phyloP scores from a whole-genome alignment of 129 eudicot species.

The Oenanthe sinensis region DNA sequence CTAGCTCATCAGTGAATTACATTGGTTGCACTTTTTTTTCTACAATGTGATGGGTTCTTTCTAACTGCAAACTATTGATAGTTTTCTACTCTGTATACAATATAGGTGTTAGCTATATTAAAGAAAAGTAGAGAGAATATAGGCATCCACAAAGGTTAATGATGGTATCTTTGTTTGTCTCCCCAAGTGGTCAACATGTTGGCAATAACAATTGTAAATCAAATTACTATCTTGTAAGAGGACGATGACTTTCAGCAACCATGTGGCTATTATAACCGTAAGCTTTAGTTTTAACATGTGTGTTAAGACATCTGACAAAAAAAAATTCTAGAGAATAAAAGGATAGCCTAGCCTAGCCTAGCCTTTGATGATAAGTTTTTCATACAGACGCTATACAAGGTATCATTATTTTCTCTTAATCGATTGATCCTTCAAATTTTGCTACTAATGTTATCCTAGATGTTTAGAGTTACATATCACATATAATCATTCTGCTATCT shows the following conservation, averaged over 20 bases:
- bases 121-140: conserved; percentile 59
- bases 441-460: too few species aligned
- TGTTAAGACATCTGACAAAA: neutral
- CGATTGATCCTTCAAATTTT: too few species aligned
- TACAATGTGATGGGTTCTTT: neutral
- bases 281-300: conserved; percentile 20
- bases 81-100: conserved; percentile 4
- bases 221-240: conserved; percentile 64
- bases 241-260: conserved; percentile 74
- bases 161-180: conserved; percentile 60
- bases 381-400: too few species aligned
- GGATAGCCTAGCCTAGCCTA: too few species aligned
- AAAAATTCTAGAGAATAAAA: neutral
- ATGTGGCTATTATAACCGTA: conserved; percentile 63
- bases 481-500: too few species aligned
- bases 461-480: too few species aligned
- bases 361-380: too few species aligned
- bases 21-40: conserved; percentile 13
- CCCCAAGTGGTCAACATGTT: conserved; percentile 79
- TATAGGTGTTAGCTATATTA: conserved; percentile 62
- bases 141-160: conserved; percentile 48
- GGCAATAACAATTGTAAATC: conserved; percentile 70
- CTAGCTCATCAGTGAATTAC: neutral
- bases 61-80: conserved; percentile 14
- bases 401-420: too few species aligned